Conservation (phyloP, 805 yeast species). For the Metschnikowia noctiluminum region DNA sequence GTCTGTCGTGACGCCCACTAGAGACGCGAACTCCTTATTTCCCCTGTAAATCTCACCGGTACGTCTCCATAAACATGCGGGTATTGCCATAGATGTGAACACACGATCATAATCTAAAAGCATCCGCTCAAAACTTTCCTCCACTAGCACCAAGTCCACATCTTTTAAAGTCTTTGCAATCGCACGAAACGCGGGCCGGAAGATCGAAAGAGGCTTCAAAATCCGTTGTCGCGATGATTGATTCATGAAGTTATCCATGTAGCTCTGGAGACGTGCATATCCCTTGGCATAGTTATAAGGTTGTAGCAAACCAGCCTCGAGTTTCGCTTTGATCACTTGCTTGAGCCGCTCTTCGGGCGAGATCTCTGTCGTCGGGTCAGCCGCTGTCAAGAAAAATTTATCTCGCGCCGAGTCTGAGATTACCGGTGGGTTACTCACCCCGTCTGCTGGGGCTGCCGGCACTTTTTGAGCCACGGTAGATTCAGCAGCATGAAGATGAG, state of each 20-base stretch:
- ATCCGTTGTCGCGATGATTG: constrained; percentile 79
- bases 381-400: constrained; percentile 91
- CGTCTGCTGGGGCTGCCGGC: background rate
- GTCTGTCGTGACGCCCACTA: constrained; percentile 86
- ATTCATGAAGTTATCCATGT: constrained; percentile 92
- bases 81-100: constrained; percentile 95
- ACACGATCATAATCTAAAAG: constrained; percentile 89
- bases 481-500: constrained; percentile 6
- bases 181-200: constrained; percentile 90
- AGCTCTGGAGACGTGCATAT: constrained; percentile 80
- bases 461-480: background rate
- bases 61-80: constrained; percentile 95
- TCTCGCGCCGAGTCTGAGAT: constrained; percentile 81
- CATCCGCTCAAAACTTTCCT: constrained; percentile 93
- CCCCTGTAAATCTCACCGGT: constrained; percentile 96
- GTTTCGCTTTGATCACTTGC: constrained; percentile 89
- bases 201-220: constrained; percentile 76
- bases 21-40: constrained; percentile 90
- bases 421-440: constrained; percentile 31
- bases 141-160: constrained; percentile 86
- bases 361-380: constrained; percentile 92
- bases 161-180: constrained; percentile 88
- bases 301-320: constrained; percentile 87
- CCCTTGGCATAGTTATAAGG: constrained; percentile 95
- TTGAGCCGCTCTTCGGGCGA: constrained; percentile 92